Evolutionary conservation across 768 basidiomycete species (phyloP).

Genomic region (Calocybe indica): DNA sequence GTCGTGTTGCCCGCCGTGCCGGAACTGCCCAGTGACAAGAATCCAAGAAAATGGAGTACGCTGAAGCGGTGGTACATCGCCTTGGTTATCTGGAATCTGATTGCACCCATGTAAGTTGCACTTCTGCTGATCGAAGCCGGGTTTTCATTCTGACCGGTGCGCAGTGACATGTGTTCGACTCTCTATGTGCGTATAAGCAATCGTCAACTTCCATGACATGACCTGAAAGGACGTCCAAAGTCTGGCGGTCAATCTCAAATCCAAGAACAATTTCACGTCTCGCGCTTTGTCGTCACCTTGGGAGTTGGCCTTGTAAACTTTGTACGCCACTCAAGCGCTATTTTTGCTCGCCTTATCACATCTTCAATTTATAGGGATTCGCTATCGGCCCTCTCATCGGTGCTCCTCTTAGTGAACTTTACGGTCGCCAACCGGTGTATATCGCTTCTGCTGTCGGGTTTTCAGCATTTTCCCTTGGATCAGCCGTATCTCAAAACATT

Average conservation of each 20-base stretch:
- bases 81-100: slow-evolving; percentile 5
- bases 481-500: slow-evolving; percentile 4
- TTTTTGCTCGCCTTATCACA: neutral
- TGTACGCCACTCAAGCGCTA: neutral
- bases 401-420: slow-evolving; percentile 9
- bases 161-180: slow-evolving; percentile 5
- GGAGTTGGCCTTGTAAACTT: slow-evolving; percentile 5
- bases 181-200: slow-evolving; percentile 1
- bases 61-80: slow-evolving; percentile 5
- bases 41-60: slow-evolving; percentile 7
- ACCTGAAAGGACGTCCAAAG: neutral
- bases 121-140: neutral
- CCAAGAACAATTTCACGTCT: slow-evolving; percentile 3
- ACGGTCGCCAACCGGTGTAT: slow-evolving; percentile 8
- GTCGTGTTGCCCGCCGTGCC: neutral
- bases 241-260: slow-evolving; percentile 4
- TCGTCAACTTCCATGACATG: neutral
- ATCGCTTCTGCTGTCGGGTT: slow-evolving; percentile 2
- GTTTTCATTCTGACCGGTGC: neutral
- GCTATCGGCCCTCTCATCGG: slow-evolving; percentile 10
- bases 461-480: neutral
- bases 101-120: slow-evolving; percentile 5
- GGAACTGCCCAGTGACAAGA: neutral
- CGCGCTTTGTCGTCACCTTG: slow-evolving; percentile 5
- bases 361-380: slow-evolving; percentile 3